A percentile compares a stretch with the other conserved stretches of the same genome.
phyloP scores from a whole-genome alignment of 2,329 filamentous ascomycete species.

The Trichoderma gracile region DNA sequence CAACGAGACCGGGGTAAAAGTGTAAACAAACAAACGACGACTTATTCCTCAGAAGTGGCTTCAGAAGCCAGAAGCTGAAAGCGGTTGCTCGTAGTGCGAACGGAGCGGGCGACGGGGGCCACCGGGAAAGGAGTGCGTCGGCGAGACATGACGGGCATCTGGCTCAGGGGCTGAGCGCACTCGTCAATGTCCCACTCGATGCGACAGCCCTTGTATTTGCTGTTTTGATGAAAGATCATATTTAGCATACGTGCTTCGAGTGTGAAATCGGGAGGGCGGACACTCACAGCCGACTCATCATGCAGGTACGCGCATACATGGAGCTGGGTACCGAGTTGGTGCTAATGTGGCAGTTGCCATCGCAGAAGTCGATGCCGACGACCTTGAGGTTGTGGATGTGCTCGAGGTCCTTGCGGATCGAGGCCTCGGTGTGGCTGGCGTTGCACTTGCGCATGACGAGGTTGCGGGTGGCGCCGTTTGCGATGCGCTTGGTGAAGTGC shows the following conservation, averaged over 20 bases:
- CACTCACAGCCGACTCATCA: conserved; percentile 63
- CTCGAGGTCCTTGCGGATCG: conserved; percentile 71
- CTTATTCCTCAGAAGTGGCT: conserved; percentile 51
- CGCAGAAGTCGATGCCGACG: conserved; percentile 61
- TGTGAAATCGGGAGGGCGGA: not conserved
- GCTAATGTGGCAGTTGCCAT: conserved; percentile 64
- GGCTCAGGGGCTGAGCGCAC: conserved; percentile 61
- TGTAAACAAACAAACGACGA: not conserved
- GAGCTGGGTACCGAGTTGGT: conserved; percentile 78
- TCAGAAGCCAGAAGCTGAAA: conserved; percentile 61
- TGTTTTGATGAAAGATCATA: not conserved
- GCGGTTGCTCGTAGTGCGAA: conserved; percentile 53
- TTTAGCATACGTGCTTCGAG: not conserved
- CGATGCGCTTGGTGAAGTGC: conserved; percentile 65
- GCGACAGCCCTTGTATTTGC: conserved; percentile 67
- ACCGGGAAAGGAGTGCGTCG: conserved; percentile 28
- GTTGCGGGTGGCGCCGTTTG: conserved; percentile 70
- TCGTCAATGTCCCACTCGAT: conserved; percentile 74
- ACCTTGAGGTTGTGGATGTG: conserved; percentile 80
- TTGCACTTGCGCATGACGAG: conserved; percentile 65
- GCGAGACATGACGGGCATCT: conserved; percentile 29
- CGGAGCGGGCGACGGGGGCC: conserved; percentile 37
- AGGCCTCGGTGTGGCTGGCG: conserved; percentile 59
- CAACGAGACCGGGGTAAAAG: not conserved
- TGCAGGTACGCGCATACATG: conserved; percentile 73